A percentile compares a stretch with the other conserved stretches of the same genome.
Evolutionary conservation across 2,329 filamentous ascomycete species (phyloP).

Genomic region (Fusarium humuli): DNA sequence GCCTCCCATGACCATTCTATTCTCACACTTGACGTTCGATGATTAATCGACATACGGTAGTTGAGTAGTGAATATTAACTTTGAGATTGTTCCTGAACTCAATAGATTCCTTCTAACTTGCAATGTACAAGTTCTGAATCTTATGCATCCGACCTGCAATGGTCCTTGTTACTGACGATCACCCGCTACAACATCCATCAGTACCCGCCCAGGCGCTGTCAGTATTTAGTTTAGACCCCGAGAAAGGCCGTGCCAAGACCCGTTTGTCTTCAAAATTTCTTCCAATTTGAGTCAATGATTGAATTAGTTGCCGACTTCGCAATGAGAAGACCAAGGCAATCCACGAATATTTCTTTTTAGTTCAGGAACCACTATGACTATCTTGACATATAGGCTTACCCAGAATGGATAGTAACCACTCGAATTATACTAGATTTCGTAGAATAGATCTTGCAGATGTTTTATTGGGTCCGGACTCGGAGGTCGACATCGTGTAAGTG

Average conservation of each 20-base stretch:
- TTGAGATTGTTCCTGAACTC: too few species aligned
- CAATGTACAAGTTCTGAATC: background rate
- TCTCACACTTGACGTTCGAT: background rate
- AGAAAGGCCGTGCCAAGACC: background rate
- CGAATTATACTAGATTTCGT: background rate
- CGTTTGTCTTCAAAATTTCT: background rate
- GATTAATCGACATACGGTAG: background rate
- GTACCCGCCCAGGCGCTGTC: background rate
- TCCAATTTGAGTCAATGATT: conserved; percentile 6
- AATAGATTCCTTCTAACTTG: background rate
- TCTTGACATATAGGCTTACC: background rate
- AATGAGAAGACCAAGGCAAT: background rate
- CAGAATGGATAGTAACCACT: background rate
- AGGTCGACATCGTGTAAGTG: conserved; percentile 20
- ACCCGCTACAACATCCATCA: background rate
- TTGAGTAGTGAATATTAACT: background rate
- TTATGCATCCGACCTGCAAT: background rate
- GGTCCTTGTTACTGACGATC: conserved; percentile 6
- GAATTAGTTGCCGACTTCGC: conserved; percentile 15
- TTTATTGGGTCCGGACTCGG: conserved; percentile 4
- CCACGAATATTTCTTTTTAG: background rate
- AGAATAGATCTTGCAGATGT: background rate
- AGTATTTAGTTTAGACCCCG: background rate
- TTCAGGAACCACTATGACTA: background rate
- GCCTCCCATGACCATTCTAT: background rate